Evolutionary conservation across 495 filamentous ascomycete genomes (phyloP).

Genomic region (Lepidopterella palustris): DNA sequence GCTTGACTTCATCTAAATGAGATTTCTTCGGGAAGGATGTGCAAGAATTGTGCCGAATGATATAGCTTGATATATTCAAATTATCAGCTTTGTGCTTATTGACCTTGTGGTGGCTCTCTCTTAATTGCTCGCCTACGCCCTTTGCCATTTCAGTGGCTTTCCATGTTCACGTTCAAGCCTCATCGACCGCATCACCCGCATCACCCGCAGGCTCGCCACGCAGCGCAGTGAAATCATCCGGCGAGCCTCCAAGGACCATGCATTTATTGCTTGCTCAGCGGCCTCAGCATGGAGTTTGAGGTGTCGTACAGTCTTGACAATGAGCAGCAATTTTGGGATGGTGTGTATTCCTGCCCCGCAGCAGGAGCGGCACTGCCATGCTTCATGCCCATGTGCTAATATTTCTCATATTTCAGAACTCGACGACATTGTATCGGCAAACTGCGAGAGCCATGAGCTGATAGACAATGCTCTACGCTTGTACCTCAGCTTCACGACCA

Average conservation of each 20-base stretch:
- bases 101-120: too few species aligned
- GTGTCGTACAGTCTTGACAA: slow-evolving; percentile 64
- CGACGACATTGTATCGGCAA: slow-evolving; percentile 65
- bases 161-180: not conserved
- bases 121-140: too few species aligned
- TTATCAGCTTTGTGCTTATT: too few species aligned
- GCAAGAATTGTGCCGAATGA: too few species aligned
- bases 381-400: slow-evolving; percentile 5
- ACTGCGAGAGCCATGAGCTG: slow-evolving; percentile 64
- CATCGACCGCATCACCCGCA: not conserved
- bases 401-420: slow-evolving; percentile 53
- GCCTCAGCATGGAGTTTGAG: slow-evolving; percentile 54
- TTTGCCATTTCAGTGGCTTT: too few species aligned
- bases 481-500: slow-evolving; percentile 72
- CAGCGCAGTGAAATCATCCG: not conserved
- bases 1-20: too few species aligned
- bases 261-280: slow-evolving; percentile 14
- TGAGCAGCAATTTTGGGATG: slow-evolving; percentile 90
- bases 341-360: too few species aligned
- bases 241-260: slow-evolving; percentile 19
- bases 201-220: not conserved
- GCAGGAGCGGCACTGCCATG: slow-evolving; percentile 6
- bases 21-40: too few species aligned
- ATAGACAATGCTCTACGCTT: slow-evolving; percentile 84
- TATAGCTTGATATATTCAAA: too few species aligned